Conservation (phyloP, 2,329 filamentous ascomycete species). For the Colletotrichum sidae region DNA sequence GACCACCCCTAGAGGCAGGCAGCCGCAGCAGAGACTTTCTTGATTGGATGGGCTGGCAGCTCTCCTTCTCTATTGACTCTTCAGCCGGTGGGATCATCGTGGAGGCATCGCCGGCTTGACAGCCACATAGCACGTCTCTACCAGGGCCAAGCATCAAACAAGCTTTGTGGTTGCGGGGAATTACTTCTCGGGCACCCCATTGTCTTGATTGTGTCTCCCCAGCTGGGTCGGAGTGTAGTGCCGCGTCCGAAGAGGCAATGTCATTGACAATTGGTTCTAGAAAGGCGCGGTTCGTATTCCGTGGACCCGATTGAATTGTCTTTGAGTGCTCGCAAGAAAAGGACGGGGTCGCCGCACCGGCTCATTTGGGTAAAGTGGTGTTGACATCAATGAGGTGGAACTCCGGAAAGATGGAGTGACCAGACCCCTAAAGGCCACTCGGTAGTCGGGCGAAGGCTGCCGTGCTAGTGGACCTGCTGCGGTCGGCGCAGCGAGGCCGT, state of each 20-base stretch:
- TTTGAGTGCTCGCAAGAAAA: slow-evolving; percentile 5
- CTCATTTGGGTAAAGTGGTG: slow-evolving; percentile 17
- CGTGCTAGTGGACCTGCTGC: slow-evolving; percentile 4
- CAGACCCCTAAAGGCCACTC: slow-evolving; percentile 3
- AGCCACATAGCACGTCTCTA: background rate
- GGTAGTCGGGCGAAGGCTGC: slow-evolving; percentile 18
- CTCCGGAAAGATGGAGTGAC: background rate
- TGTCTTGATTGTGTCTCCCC: too few relatives aligned
- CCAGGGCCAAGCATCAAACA: slow-evolving; percentile 21
- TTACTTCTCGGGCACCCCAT: too few relatives aligned
- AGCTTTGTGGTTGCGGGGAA: slow-evolving; percentile 18
- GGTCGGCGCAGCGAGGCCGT: background rate
- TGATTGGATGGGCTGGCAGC: background rate
- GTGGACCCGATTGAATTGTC: background rate
- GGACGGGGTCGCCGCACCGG: slow-evolving; percentile 13
- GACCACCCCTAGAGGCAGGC: slow-evolving; percentile 9
- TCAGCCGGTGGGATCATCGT: too few relatives aligned
- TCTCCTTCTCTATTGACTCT: too few relatives aligned
- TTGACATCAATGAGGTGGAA: slow-evolving; percentile 17
- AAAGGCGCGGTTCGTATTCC: slow-evolving; percentile 18
- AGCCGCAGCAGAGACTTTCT: background rate
- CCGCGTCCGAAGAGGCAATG: too few relatives aligned
- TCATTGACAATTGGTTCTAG: slow-evolving; percentile 6
- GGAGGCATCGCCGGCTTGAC: too few relatives aligned
- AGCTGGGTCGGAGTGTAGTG: too few relatives aligned